Conservation (phyloP, 177 flowering plant genomes). For the Viscum album region DNA sequence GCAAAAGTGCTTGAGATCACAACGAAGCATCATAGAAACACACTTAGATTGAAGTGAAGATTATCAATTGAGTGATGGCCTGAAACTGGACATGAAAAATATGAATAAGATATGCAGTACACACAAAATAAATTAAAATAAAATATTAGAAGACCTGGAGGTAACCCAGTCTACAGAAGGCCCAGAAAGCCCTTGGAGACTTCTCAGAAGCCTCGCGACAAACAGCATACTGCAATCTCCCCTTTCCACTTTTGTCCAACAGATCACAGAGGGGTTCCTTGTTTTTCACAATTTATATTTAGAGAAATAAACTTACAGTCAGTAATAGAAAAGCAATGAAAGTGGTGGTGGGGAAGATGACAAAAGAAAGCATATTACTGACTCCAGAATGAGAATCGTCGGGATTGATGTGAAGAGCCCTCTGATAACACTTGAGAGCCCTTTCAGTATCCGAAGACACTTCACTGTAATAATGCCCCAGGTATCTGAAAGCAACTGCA, state of each 20-base stretch:
- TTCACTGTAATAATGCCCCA: slow-evolving; percentile 62
- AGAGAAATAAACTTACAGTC: background rate
- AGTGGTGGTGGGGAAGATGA: background rate
- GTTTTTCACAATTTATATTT: background rate
- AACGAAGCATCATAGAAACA: no score
- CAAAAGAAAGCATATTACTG: slow-evolving; percentile 4
- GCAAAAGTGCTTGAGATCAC: background rate
- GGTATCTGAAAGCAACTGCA: slow-evolving; percentile 50
- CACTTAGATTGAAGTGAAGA: background rate
- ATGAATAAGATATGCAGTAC: background rate
- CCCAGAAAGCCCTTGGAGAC: slow-evolving; percentile 95
- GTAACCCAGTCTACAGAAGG: slow-evolving; percentile 68
- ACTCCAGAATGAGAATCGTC: slow-evolving; percentile 75
- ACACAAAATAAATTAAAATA: background rate
- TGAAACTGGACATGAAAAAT: background rate
- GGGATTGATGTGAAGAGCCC: slow-evolving; percentile 59
- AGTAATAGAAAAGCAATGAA: background rate
- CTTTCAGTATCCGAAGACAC: slow-evolving; percentile 35
- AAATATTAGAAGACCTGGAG: slow-evolving; percentile 37
- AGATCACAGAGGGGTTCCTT: slow-evolving; percentile 80
- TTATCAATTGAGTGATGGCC: background rate
- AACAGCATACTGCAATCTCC: slow-evolving; percentile 47
- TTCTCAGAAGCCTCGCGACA: slow-evolving; percentile 61
- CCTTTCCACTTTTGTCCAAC: slow-evolving; percentile 59
- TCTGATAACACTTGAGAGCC: slow-evolving; percentile 81